Conservation (phyloP, 352 stramenopile species). For the Globisporangium radiosum region DNA sequence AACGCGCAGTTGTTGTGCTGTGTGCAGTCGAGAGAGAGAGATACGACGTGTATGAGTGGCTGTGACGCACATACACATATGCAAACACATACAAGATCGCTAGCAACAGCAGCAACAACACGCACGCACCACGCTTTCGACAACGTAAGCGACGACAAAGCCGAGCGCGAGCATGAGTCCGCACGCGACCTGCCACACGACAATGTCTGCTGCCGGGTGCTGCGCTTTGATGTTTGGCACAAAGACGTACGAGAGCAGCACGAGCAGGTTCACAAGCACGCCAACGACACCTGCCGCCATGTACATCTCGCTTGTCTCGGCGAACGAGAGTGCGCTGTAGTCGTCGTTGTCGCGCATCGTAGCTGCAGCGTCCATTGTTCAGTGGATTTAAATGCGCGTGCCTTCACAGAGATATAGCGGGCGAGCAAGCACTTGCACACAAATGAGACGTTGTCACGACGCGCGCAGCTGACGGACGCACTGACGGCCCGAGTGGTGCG, state of each 20-base stretch:
- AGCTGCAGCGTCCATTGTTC: constrained; percentile 1
- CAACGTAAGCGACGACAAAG: constrained; percentile 50
- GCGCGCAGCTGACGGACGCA: too few relatives aligned
- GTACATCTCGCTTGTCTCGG: constrained; percentile 45
- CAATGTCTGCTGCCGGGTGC: constrained; percentile 64
- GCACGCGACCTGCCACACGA: constrained; percentile 75
- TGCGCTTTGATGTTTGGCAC: constrained; percentile 75
- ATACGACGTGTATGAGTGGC: neutral
- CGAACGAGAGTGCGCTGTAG: constrained; percentile 56
- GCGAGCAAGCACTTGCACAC: neutral
- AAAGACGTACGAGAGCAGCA: constrained; percentile 65
- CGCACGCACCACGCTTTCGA: constrained; percentile 24
- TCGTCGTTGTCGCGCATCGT: constrained; percentile 34
- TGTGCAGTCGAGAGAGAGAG: too few relatives aligned
- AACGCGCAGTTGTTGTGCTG: constrained; percentile 37
- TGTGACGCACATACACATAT: neutral
- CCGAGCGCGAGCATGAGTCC: constrained; percentile 51
- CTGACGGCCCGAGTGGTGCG: too few relatives aligned
- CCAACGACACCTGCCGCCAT: constrained; percentile 57
- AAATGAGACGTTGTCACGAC: too few relatives aligned
- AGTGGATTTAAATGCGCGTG: too few relatives aligned
- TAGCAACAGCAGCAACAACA: too few relatives aligned
- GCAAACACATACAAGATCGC: neutral
- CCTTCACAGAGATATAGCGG: too few relatives aligned
- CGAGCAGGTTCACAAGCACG: constrained; percentile 46